A percentile compares a stretch with the other conserved stretches of the same genome.
Conservation (phyloP, 129 eudicot genomes). For the Pseudognaphalium luteoalbum region DNA sequence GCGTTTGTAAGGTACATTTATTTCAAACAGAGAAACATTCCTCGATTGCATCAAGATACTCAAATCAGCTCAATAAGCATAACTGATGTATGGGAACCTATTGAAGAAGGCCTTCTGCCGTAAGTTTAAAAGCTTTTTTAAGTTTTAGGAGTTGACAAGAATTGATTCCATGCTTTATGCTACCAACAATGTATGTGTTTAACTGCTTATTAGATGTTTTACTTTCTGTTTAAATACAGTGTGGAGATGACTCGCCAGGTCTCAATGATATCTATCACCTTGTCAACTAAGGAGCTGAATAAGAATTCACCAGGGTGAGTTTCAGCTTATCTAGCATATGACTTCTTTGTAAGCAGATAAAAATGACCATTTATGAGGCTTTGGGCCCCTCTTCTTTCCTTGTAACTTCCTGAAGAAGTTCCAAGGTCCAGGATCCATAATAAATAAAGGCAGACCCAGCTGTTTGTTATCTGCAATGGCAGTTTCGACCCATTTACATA, state of each 20-base stretch:
- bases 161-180: not conserved
- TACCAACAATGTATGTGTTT: not conserved
- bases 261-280: slow-evolving; percentile 87
- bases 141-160: not conserved
- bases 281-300: slow-evolving; percentile 84
- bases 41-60: slow-evolving; percentile 80
- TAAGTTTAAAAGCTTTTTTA: slow-evolving; percentile 42
- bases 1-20: slow-evolving; percentile 19
- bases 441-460: not conserved
- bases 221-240: slow-evolving; percentile 44
- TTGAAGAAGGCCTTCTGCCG: slow-evolving; percentile 95
- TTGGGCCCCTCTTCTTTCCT: not conserved
- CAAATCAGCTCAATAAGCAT: slow-evolving; percentile 84
- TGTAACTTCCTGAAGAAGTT: not conserved
- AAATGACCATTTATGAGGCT: slow-evolving; percentile 3
- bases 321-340: slow-evolving; percentile 19
- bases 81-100: slow-evolving; percentile 87
- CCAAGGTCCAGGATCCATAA: not conserved
- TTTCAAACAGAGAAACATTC: slow-evolving; percentile 69
- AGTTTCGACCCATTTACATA: not conserved
- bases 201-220: slow-evolving; percentile 22
- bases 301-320: slow-evolving; percentile 89
- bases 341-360: slow-evolving; percentile 16
- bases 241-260: slow-evolving; percentile 97
- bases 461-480: not conserved